Conservation (phyloP, 192 early-diverging fungal genomes). For the Coemansia javaensis region DNA sequence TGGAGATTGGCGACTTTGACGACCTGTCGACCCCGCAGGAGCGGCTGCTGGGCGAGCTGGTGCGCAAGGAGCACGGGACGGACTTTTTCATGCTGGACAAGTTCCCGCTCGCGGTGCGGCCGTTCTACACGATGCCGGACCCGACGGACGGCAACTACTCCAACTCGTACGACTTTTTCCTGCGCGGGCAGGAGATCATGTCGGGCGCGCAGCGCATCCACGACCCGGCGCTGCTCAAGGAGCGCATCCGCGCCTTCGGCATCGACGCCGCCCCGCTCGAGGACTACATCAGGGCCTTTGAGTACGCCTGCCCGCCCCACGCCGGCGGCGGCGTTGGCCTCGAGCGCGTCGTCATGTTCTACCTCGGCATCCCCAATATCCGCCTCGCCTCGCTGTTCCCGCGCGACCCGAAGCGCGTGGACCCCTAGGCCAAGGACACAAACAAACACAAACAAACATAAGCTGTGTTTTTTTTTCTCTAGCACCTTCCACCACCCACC, state of each 20-base stretch:
- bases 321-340: slow-evolving; percentile 96
- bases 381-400: slow-evolving; percentile 90
- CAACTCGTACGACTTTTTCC: slow-evolving; percentile 99
- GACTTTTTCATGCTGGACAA: slow-evolving; percentile 99
- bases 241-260: slow-evolving; percentile 70
- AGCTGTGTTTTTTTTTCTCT: not conserved
- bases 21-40: slow-evolving; percentile 90
- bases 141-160: slow-evolving; percentile 79
- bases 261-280: slow-evolving; percentile 80
- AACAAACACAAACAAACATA: too few relatives aligned
- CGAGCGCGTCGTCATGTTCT: slow-evolving; percentile 97
- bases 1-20: slow-evolving; percentile 88
- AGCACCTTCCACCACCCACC: slow-evolving; percentile 58
- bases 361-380: slow-evolving; percentile 92
- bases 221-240: slow-evolving; percentile 72
- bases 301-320: slow-evolving; percentile 93
- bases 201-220: slow-evolving; percentile 99
- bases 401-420: slow-evolving; percentile 90
- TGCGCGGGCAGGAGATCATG: slow-evolving; percentile 97
- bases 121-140: slow-evolving; percentile 99
- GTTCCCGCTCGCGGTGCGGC: slow-evolving; percentile 92
- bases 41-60: slow-evolving; percentile 75
- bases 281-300: slow-evolving; percentile 92
- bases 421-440: slow-evolving; percentile 70
- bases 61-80: slow-evolving; percentile 90